A percentile compares a stretch with the other conserved stretches of the same genome.
phyloP scores from a whole-genome alignment of 2,329 filamentous ascomycete genomes.

The Albifimbria verrucaria region DNA sequence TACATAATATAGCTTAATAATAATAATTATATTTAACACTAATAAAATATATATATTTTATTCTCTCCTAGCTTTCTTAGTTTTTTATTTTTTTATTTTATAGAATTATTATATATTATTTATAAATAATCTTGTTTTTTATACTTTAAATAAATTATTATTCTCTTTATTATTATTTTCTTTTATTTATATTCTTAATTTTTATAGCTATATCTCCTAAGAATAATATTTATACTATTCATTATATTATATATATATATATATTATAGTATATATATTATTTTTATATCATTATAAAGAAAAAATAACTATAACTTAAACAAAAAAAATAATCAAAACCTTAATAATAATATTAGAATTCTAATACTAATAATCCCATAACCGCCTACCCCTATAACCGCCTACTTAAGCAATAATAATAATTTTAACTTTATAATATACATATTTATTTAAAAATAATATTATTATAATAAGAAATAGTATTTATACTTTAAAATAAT shows the following conservation, averaged over 20 bases:
- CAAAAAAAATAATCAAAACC: conserved; percentile 4
- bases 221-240: no score
- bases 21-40: not conserved
- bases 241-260: conserved; percentile 12
- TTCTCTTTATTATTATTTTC: not conserved
- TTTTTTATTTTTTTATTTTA: not conserved
- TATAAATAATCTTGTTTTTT: conserved; percentile 1
- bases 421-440: conserved; percentile 2
- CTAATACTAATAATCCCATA: not conserved
- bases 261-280: no score
- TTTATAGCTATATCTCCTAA: no score
- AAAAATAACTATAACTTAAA: not conserved
- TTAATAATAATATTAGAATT: conserved; percentile 3
- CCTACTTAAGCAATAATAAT: not conserved
- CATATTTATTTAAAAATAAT: no score
- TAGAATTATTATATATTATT: not conserved
- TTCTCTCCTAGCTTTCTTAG: not conserved
- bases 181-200: not conserved
- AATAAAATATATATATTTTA: not conserved
- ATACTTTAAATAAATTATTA: conserved; percentile 1
- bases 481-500: not conserved
- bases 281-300: conserved; percentile 3
- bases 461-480: no score
- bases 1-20: no score
- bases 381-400: not conserved